Evolutionary conservation across 306 rosid species (phyloP).

Genomic region (Dryas alaskensis): DNA sequence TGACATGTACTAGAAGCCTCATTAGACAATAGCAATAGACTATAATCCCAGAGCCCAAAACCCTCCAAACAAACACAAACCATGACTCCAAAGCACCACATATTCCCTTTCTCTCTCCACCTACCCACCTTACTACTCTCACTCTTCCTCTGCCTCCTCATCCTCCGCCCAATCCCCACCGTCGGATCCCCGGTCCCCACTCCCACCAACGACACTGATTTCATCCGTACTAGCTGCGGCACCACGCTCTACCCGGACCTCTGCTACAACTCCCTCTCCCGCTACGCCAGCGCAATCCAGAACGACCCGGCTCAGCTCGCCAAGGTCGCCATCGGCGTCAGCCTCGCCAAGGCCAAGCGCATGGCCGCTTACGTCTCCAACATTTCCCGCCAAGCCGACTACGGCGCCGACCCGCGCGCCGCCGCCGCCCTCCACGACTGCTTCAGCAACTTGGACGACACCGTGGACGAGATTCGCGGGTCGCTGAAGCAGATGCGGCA

Average conservation of each 20-base stretch:
- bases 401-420: slow-evolving; percentile 44
- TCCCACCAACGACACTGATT: slow-evolving; percentile 33
- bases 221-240: slow-evolving; percentile 77
- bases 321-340: slow-evolving; percentile 66
- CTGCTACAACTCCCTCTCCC: slow-evolving; percentile 80
- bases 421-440: slow-evolving; percentile 78
- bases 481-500: slow-evolving; percentile 85
- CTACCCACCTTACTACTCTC: neutral
- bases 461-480: slow-evolving; percentile 81
- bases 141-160: neutral
- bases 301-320: slow-evolving; percentile 74
- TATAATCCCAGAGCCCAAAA: too few species aligned
- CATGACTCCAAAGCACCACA: neutral
- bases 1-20: too few species aligned
- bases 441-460: slow-evolving; percentile 73
- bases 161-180: slow-evolving; percentile 11
- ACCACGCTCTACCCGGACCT: slow-evolving; percentile 78
- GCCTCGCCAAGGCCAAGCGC: slow-evolving; percentile 51
- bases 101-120: too few species aligned
- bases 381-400: slow-evolving; percentile 59
- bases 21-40: too few species aligned
- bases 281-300: slow-evolving; percentile 75
- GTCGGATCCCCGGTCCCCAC: neutral
- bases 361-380: slow-evolving; percentile 58
- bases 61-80: neutral